Evolutionary conservation across 2,329 filamentous ascomycete genomes (phyloP).

Genomic region (Fusarium mexicanum): DNA sequence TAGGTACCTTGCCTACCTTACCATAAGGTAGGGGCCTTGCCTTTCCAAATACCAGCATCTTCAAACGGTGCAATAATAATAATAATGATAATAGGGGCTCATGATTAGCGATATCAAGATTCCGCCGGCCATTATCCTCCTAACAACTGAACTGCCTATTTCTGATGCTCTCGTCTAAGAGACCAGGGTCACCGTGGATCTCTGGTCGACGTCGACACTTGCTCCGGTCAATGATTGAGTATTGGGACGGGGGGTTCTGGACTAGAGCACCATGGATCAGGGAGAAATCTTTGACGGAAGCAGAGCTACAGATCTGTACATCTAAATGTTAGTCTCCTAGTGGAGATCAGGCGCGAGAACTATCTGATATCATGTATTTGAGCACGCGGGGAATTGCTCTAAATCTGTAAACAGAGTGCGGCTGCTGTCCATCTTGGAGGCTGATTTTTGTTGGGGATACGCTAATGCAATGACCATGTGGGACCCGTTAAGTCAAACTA

Average conservation of each 20-base stretch:
- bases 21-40: not conserved
- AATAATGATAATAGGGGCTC: not conserved
- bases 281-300: not conserved
- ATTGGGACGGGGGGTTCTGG: conserved; percentile 19
- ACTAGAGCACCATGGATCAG: conserved; percentile 10
- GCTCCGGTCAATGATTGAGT: conserved; percentile 12
- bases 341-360: not conserved
- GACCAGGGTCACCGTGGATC: conserved; percentile 27
- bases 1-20: no score
- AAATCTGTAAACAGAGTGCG: conserved; percentile 35
- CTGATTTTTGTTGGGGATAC: conserved; percentile 44
- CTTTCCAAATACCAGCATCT: not conserved
- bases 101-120: conserved; percentile 6
- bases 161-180: conserved; percentile 14
- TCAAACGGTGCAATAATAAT: not conserved
- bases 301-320: not conserved
- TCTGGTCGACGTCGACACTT: conserved; percentile 31
- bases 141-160: conserved; percentile 24
- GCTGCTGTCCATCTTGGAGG: conserved; percentile 15
- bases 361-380: not conserved
- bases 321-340: not conserved
- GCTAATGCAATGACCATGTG: conserved; percentile 41
- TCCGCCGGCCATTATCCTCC: conserved; percentile 3
- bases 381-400: conserved; percentile 26
- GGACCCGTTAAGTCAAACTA: conserved; percentile 19